These are phyloP conservation scores for Monotropa hypopitys DNA, from an alignment of 179 eudicot genomes.

Conservation along the genomic window DNA sequence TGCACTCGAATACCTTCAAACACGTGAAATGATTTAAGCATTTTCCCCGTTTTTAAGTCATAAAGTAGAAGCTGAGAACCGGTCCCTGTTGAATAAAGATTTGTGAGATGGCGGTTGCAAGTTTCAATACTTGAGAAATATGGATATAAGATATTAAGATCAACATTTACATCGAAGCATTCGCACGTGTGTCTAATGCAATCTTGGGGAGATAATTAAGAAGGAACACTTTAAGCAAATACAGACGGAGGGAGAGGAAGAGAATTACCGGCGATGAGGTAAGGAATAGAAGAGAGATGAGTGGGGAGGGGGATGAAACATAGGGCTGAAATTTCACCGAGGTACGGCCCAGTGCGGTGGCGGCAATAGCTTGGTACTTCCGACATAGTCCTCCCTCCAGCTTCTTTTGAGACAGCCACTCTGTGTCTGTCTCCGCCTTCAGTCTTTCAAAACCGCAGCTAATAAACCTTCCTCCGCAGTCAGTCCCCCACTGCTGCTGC, in stretches of 20 bases:
- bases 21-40: constrained; percentile 40
- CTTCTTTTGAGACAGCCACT: not conserved
- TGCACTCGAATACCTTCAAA: constrained; percentile 84
- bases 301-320: constrained; percentile 50
- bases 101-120: not conserved
- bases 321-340: constrained; percentile 85
- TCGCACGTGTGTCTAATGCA: not conserved
- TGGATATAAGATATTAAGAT: not conserved
- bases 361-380: not conserved
- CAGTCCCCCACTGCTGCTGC: too few species aligned
- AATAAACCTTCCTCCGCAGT: too few species aligned
- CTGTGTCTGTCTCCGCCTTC: not conserved
- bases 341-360: constrained; percentile 36
- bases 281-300: constrained; percentile 44
- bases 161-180: too few species aligned
- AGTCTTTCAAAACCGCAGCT: too few species aligned
- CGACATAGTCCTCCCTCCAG: not conserved
- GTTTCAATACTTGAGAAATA: not conserved
- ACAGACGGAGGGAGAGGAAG: not conserved
- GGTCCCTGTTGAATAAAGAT: constrained; percentile 36
- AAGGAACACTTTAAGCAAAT: not conserved
- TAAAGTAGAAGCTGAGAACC: constrained; percentile 76
- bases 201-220: not conserved
- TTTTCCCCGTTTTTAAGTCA: constrained; percentile 31
- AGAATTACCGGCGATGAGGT: constrained; percentile 58